These are phyloP conservation scores for Jamesozyma rosinii DNA, from an alignment of 805 yeast species.

Conservation along the genomic window DNA sequence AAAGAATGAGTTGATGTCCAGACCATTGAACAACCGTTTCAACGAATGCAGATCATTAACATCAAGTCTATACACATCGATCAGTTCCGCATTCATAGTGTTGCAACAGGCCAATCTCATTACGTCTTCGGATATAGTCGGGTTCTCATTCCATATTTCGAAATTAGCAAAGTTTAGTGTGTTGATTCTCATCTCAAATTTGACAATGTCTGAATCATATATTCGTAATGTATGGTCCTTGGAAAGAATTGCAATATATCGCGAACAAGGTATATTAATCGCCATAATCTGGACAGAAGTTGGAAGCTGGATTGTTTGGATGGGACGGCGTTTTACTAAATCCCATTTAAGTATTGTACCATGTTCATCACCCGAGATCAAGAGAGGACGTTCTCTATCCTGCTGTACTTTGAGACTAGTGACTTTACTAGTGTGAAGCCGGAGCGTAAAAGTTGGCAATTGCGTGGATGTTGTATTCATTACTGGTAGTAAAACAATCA, in stretches of 20 bases:
- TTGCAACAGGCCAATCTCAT: conserved; percentile 24
- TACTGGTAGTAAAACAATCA: no score
- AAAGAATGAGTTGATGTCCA: conserved; percentile 10
- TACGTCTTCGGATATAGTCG: background rate
- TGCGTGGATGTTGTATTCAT: conserved; percentile 1
- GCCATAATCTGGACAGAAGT: conserved; percentile 13
- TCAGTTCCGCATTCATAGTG: conserved; percentile 23
- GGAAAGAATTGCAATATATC: conserved; percentile 13
- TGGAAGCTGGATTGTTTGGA: conserved; percentile 5
- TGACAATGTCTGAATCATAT: conserved; percentile 3
- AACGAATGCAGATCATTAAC: conserved; percentile 16
- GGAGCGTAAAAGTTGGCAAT: conserved; percentile 6
- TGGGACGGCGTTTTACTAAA: conserved; percentile 22
- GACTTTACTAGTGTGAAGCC: conserved; percentile 7
- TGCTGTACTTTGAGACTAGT: conserved; percentile 2
- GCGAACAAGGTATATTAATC: conserved; percentile 9
- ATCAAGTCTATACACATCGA: conserved; percentile 21
- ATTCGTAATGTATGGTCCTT: conserved; percentile 24
- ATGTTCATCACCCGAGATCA: conserved; percentile 23
- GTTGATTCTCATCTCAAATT: conserved; percentile 26
- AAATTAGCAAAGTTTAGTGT: conserved; percentile 29
- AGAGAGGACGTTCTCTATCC: background rate
- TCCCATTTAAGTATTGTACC: conserved; percentile 26
- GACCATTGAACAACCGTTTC: conserved; percentile 14
- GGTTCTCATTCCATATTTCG: conserved; percentile 3